Percentiles rank a stretch among this genome's conserved stretches.
phyloP scores from a whole-genome alignment of 176 grass and related monocot species.

The Chrysopogon serrulatus region DNA sequence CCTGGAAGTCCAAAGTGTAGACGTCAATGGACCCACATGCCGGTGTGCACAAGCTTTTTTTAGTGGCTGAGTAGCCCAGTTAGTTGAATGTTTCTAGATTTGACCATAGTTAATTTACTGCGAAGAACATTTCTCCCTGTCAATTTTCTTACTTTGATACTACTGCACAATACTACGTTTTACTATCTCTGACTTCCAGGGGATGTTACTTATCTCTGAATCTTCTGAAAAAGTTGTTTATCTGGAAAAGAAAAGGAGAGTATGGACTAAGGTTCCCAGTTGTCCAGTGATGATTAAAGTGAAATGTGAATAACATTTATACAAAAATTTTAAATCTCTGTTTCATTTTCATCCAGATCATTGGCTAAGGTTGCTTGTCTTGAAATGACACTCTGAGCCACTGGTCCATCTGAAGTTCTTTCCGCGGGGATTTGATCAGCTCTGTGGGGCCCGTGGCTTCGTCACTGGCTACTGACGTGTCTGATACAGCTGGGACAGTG shows the following conservation, averaged over 20 bases:
- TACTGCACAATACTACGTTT: not conserved
- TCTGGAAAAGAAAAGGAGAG: not conserved
- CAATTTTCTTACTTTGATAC: not conserved
- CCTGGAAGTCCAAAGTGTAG: not conserved
- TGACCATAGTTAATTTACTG: not conserved
- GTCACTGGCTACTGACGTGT: not conserved
- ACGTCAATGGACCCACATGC: not conserved
- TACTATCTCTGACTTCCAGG: not conserved
- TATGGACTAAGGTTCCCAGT: not conserved
- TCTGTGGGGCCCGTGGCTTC: not conserved
- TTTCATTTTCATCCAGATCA: slow-evolving; percentile 3
- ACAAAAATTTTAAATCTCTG: too few relatives aligned
- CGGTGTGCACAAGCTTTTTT: not conserved
- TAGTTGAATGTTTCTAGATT: not conserved
- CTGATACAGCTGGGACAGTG: not conserved
- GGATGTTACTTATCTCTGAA: not conserved
- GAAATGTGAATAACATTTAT: too few relatives aligned
- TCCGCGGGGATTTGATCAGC: not conserved
- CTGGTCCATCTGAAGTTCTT: not conserved
- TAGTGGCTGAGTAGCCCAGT: not conserved
- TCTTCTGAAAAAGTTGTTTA: not conserved
- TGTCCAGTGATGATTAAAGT: not conserved
- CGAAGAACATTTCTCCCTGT: not conserved
- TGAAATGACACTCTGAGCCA: not conserved
- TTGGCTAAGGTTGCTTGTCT: not conserved